A percentile compares a stretch with the other conserved stretches of the same genome.
Evolutionary conservation across 345 rosid species (phyloP).

Genomic region (Psidium friedrichsthalianum): DNA sequence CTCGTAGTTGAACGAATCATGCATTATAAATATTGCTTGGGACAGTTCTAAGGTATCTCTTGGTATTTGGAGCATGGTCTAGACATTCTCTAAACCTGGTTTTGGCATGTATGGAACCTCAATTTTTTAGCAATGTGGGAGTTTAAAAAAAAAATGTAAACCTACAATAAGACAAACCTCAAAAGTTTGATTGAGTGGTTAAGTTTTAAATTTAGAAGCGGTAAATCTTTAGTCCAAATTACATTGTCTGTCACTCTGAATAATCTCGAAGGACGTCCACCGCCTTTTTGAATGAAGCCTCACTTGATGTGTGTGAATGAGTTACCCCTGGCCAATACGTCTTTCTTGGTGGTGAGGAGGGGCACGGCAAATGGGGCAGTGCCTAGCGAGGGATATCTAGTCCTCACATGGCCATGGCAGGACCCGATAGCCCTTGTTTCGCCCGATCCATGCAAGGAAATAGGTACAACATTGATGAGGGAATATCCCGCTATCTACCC

Average conservation of each 20-base stretch:
- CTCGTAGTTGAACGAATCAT: not conserved
- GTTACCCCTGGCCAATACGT: not conserved
- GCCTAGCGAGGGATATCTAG: not conserved
- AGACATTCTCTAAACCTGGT: not conserved
- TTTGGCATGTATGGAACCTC: not conserved
- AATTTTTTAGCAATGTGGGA: not conserved
- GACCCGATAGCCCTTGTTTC: not conserved
- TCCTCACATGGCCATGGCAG: no score
- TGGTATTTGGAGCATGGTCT: not conserved
- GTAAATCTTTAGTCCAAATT: no score
- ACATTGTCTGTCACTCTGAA: no score
- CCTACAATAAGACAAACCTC: not conserved
- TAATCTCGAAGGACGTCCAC: no score
- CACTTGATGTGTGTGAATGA: not conserved
- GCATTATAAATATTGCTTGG: not conserved
- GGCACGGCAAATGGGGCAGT: not conserved
- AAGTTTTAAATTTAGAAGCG: no score
- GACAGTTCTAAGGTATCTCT: not conserved
- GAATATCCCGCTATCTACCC: not conserved
- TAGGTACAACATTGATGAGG: not conserved
- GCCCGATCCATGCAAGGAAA: not conserved
- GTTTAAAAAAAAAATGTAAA: no score
- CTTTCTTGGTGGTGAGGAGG: not conserved
- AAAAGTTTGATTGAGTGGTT: not conserved
- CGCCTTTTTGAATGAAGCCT: not conserved